Percentiles rank a stretch among this genome's conserved stretches.
These are phyloP conservation scores for Crithidia sp. DNA, from an alignment of 208 protist species.

Conservation along the genomic window DNA sequence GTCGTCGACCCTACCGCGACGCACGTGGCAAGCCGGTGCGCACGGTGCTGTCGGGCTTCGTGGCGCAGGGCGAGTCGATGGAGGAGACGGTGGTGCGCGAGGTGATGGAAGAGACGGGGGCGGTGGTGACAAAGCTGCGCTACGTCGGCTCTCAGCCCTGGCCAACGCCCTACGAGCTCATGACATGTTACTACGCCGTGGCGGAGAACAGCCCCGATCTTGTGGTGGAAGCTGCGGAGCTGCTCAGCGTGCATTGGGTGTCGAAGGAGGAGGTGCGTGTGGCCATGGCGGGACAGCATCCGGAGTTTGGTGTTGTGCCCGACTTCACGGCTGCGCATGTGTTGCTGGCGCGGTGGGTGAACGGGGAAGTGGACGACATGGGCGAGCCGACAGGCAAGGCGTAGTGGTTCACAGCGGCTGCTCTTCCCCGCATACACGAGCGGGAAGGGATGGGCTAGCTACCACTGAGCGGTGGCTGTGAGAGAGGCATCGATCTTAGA, in stretches of 20 bases:
- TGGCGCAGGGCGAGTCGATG: constrained; percentile 53
- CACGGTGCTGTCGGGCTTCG: constrained; percentile 55
- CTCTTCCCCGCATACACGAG: too few species aligned
- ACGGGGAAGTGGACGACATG: constrained; percentile 33
- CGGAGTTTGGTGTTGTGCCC: constrained; percentile 28
- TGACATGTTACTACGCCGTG: constrained; percentile 64
- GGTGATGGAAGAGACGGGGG: constrained; percentile 62
- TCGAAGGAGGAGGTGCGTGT: constrained; percentile 47
- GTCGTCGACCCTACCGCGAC: background rate
- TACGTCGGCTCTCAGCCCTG: constrained; percentile 70
- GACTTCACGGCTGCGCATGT: constrained; percentile 31
- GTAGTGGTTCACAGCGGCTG: background rate
- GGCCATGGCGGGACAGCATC: constrained; percentile 37
- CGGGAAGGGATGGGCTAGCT: too few species aligned
- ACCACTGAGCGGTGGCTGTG: too few species aligned
- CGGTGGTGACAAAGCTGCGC: constrained; percentile 38
- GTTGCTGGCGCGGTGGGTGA: constrained; percentile 43
- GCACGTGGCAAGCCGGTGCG: background rate
- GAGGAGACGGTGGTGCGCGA: constrained; percentile 60
- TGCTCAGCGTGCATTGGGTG: constrained; percentile 50
- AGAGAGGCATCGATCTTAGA: too few species aligned
- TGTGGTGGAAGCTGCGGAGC: constrained; percentile 33
- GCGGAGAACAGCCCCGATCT: constrained; percentile 36
- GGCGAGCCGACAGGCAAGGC: constrained; percentile 1
- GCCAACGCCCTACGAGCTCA: constrained; percentile 49